Evolutionary conservation across 208 protist species (phyloP).

Genomic region (Trypanosoma lewisi): DNA sequence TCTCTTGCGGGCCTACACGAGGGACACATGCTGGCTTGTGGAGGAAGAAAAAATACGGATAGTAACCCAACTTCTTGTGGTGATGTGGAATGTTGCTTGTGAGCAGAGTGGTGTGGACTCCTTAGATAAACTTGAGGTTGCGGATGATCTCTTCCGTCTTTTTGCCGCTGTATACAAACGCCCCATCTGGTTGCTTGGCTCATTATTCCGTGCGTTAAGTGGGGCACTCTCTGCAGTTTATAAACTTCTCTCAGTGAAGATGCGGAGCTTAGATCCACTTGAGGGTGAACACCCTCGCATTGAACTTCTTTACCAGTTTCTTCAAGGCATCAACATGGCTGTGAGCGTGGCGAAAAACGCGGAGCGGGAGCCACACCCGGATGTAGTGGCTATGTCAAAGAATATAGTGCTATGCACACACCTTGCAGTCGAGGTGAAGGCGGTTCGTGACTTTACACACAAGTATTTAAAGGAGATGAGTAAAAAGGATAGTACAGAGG

Average conservation of each 20-base stretch:
- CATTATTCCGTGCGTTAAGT: constrained; percentile 57
- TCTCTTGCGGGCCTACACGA: constrained; percentile 12
- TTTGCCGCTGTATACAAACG: constrained; percentile 23
- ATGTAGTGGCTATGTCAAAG: constrained; percentile 63
- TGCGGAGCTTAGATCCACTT: constrained; percentile 25
- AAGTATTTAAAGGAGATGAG: constrained; percentile 39
- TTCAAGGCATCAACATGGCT: constrained; percentile 43
- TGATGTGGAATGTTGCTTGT: constrained; percentile 57
- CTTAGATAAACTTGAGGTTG: constrained; percentile 36
- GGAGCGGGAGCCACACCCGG: constrained; percentile 28
- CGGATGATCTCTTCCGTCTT: constrained; percentile 45
- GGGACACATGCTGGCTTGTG: not conserved
- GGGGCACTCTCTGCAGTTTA: constrained; percentile 68
- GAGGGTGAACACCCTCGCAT: constrained; percentile 30
- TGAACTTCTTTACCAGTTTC: constrained; percentile 37
- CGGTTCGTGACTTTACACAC: constrained; percentile 66
- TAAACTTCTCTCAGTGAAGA: constrained; percentile 74
- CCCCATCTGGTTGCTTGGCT: constrained; percentile 10
- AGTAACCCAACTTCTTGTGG: constrained; percentile 32
- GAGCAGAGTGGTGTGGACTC: constrained; percentile 45
- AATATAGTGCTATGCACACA: constrained; percentile 79
- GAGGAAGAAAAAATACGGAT: constrained; percentile 5
- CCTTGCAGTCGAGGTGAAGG: constrained; percentile 69
- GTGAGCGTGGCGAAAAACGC: constrained; percentile 32
- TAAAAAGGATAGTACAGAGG: constrained; percentile 27